These are phyloP conservation scores for Coprinellus micaceus DNA, from an alignment of 768 basidiomycete genomes.

Conservation along the genomic window DNA sequence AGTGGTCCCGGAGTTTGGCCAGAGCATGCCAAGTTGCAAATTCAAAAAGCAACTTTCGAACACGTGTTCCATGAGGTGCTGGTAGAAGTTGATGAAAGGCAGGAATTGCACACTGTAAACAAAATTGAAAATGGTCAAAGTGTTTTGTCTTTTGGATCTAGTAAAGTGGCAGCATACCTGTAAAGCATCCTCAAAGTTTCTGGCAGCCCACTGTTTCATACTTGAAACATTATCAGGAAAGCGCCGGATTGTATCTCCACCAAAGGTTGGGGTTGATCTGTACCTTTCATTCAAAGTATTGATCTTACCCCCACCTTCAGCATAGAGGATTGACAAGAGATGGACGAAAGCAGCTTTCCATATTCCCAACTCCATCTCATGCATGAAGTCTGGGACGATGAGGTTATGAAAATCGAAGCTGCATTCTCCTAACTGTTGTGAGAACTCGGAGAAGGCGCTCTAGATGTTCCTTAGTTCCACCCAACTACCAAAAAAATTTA, in stretches of 20 bases:
- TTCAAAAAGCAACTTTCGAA: conserved; percentile 23
- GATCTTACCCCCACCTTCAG: not conserved
- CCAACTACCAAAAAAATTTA: not conserved
- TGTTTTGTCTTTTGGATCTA: no score
- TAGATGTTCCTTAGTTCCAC: conserved; percentile 6
- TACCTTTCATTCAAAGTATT: conserved; percentile 7
- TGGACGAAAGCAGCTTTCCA: conserved; percentile 32
- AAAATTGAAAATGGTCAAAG: no score
- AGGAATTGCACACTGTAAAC: conserved; percentile 32
- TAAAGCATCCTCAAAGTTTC: conserved; percentile 40
- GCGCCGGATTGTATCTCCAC: conserved; percentile 28
- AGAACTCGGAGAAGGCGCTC: conserved; percentile 30
- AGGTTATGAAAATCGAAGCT: conserved; percentile 23
- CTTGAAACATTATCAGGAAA: conserved; percentile 33
- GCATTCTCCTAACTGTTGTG: conserved; percentile 6
- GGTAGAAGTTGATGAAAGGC: conserved; percentile 30
- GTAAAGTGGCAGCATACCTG: conserved; percentile 30
- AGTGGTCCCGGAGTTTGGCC: conserved; percentile 31
- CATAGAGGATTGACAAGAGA: conserved; percentile 18
- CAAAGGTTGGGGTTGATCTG: conserved; percentile 26
- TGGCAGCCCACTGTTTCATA: conserved; percentile 32
- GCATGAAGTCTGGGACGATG: not conserved
- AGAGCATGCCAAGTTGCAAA: conserved; percentile 32
- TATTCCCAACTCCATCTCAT: conserved; percentile 29
- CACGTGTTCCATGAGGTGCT: conserved; percentile 15